These are phyloP conservation scores for Jaltomata sinuosa DNA, from an alignment of 257 asterid genomes.

Conservation along the genomic window DNA sequence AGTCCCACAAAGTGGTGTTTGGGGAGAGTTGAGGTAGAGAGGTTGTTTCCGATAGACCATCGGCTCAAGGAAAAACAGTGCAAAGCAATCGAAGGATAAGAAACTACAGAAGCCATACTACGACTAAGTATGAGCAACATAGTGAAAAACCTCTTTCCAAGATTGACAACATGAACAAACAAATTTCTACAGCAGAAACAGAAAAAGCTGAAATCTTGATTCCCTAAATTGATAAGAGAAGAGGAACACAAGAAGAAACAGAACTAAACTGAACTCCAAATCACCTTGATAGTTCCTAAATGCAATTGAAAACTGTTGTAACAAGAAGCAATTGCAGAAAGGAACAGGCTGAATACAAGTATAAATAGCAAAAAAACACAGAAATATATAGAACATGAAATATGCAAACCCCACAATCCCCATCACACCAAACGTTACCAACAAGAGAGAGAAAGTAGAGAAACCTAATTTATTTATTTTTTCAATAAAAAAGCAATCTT, in stretches of 20 bases:
- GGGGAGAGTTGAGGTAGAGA: too few species aligned
- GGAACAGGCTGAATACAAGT: not conserved
- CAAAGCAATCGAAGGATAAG: too few species aligned
- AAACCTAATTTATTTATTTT: not conserved
- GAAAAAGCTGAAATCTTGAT: not conserved
- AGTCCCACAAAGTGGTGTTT: too few species aligned
- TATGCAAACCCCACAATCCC: not conserved
- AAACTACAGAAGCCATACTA: too few species aligned
- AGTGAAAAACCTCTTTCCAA: not conserved
- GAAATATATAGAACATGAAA: not conserved
- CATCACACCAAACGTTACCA: constrained; percentile 13
- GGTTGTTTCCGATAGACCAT: too few species aligned
- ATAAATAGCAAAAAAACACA: not conserved
- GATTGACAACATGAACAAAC: not conserved
- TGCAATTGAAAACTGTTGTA: not conserved
- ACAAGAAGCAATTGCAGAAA: not conserved
- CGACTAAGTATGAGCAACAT: too few species aligned
- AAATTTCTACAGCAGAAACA: not conserved
- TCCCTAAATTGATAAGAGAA: not conserved
- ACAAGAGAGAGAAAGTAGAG: not conserved
- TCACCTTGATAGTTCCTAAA: not conserved
- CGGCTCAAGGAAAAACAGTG: too few species aligned
- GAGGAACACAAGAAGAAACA: not conserved
- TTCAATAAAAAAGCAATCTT: not conserved
- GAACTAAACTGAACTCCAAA: not conserved